Evolutionary conservation across 495 filamentous ascomycete genomes (phyloP).

Genomic region (Tuber melanosporum): DNA sequence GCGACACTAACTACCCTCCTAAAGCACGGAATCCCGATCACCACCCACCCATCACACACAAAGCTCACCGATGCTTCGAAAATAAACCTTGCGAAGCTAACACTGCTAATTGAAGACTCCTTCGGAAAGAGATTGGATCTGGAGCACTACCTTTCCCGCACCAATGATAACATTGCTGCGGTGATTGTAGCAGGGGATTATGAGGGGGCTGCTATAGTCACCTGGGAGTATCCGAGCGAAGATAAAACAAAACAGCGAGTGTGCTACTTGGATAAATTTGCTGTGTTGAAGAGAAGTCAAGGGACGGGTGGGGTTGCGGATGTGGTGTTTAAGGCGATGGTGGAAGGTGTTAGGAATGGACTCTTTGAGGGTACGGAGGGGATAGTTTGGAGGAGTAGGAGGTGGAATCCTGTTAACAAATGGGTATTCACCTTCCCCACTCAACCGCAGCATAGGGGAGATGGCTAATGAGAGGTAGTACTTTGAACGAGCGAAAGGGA

Average conservation of each 20-base stretch:
- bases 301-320: conserved; percentile 90
- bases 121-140: conserved; percentile 82
- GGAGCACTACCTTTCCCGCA: conserved; percentile 68
- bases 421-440: conserved; percentile 48
- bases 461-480: conserved; percentile 46
- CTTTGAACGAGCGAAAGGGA: conserved; percentile 79
- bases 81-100: conserved; percentile 73
- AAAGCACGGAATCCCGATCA: conserved; percentile 85
- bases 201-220: conserved; percentile 89
- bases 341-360: conserved; percentile 57
- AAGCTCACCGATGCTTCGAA: conserved; percentile 62
- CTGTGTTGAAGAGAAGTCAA: conserved; percentile 79
- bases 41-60: conserved; percentile 61
- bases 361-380: conserved; percentile 29
- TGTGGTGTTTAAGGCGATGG: conserved; percentile 92
- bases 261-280: conserved; percentile 97
- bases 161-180: conserved; percentile 72
- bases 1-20: conserved; percentile 64
- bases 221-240: conserved; percentile 72
- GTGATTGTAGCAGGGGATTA: conserved; percentile 94
- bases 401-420: conserved; percentile 80
- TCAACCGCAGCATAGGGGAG: not conserved
- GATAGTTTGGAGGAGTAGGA: conserved; percentile 62
- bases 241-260: conserved; percentile 56
- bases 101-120: conserved; percentile 87